Evolutionary conservation across 768 basidiomycete species (phyloP), one percentile per base, ranked within the genome.

Genomic region (Leccinum broughii): DNA sequence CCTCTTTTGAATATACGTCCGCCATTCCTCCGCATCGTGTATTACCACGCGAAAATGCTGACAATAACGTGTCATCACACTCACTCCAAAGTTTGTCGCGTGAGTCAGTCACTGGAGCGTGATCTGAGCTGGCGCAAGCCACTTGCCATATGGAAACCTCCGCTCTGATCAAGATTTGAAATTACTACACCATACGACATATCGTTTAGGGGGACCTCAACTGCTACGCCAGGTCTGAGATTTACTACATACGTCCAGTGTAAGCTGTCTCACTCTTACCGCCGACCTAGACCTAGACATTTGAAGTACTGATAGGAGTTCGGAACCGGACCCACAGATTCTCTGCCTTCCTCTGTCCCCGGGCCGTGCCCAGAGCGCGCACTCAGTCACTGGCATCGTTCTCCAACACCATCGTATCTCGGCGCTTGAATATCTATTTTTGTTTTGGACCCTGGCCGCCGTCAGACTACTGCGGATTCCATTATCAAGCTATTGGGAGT

Each of bases 101-200:
- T 60, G 58, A 41, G 13, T 9, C 26, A 24, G 41, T 44, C 11
- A 46, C 41, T 46, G 44, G 44, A 46, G 41, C 41, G 28, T 7
- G 5, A 50, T 34, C 26, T 8, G 11, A 55, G 11, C 48, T 9
- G 62, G 63, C 63, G 63, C 14, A 64, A 14, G 35, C 15, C 20
- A 13, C 41, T 35, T 65, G n/a, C 59, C 32, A 51, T 48, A 61
- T n/a, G 20, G 30, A 39, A 48, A 37, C 32, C 3, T 44, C 51
- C 51, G 46, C 32, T 10, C 60, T 20, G 55, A 24, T 13, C 30
- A 39, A 8, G 39, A 32, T 52, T 57, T 65, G 44, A 66, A 65
- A 65, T 61, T 44, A 6, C 10, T 10, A 30, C 15, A 64, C 17
- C 24, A 28, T n/a, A 37, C 34, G 24, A 48, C 32, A 24, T 26